phyloP scores from a whole-genome alignment of 202 grass and related monocot genomes.

The Elaeis oleifera region DNA sequence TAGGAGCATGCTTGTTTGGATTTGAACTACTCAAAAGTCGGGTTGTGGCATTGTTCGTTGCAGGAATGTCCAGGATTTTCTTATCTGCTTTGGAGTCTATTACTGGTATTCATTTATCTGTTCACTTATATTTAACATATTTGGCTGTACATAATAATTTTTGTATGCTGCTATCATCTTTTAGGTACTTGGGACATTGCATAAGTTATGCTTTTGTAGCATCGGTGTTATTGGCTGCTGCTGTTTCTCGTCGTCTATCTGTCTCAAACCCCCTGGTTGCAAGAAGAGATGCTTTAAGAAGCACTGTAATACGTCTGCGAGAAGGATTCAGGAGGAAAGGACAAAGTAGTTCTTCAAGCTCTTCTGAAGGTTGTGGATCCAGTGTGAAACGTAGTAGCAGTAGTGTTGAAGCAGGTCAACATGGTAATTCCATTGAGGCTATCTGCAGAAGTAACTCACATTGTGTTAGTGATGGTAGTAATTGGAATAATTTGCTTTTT shows the following conservation, averaged over 20 bases:
- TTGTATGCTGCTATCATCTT: not conserved
- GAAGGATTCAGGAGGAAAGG: constrained; percentile 77
- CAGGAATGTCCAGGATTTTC: constrained; percentile 87
- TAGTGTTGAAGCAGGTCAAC: constrained; percentile 78
- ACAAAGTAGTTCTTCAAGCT: constrained; percentile 86
- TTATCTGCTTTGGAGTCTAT: constrained; percentile 97
- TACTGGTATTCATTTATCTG: constrained; percentile 62
- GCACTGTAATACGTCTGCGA: constrained; percentile 87
- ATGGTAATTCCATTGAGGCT: constrained; percentile 54
- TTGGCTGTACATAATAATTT: not conserved
- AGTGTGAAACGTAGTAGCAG: constrained; percentile 93
- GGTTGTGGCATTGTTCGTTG: constrained; percentile 64
- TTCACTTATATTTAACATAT: constrained; percentile 29
- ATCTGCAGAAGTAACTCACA: constrained; percentile 69
- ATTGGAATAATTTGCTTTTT: constrained; percentile 66
- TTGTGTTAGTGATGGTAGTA: constrained; percentile 35
- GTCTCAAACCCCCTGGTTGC: constrained; percentile 82
- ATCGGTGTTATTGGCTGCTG: constrained; percentile 86
- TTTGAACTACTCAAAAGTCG: constrained; percentile 96
- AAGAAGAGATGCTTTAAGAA: constrained; percentile 76
- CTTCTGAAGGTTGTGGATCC: constrained; percentile 95
- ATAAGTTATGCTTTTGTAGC: constrained; percentile 99
- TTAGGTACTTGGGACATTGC: constrained; percentile 97
- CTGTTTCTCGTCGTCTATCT: constrained; percentile 74
- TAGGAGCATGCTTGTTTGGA: constrained; percentile 80